Base-by-base conservation (phyloP, 495 filamentous ascomycete species). In the Lasiosphaeria miniovina region DNA sequence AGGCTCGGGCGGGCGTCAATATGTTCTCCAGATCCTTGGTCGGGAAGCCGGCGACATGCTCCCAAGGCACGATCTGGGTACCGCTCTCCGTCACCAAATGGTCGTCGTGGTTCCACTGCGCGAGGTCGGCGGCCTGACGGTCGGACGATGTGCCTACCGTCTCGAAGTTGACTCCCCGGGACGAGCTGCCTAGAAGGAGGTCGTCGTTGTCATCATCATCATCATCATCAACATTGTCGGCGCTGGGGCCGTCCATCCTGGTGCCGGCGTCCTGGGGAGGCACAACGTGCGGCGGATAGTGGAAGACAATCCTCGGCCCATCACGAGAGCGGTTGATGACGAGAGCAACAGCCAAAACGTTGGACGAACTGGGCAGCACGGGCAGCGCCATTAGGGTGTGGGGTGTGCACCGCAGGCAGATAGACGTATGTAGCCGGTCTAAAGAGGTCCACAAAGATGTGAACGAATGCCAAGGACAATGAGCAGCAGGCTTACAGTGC, bases 241-340 rank as follows among this genome's bases (percentile, higher is more conserved):
- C 70, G 14, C 73, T 70, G 17, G 60, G 65, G 14, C 65, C 61
- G 10, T 68, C 71, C 53, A 65, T 40, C 34, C 52, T 63, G 35
- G 50, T 40, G 3, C 65, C 58, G 2, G 70, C 55, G 36, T 60
- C 57, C 60, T 69, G 64, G 38, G 67, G 45, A 33, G 72, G 71
- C 52, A 65, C 64, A 11, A 78, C 71, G 17, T 67, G 67, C 12
- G 74, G 84, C 12, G 93, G 93, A 69, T 96, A 96, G 77, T 97
- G 92, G 78, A 96, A 97, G 66, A 95, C 87, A 68, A 96, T 89
- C 50, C 84, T 82, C 33, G 92, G 90, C 6, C 91, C 91, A 62
- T 89, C 88, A 54, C 87, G 85, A 6, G 90, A 89, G 59, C 90
- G 84, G 54, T 90, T 87, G 62, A 96, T 87, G 40, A 96, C 84